Conservation (phyloP, 495 filamentous ascomycete genomes). For the Aspergillus bertholletiae region DNA sequence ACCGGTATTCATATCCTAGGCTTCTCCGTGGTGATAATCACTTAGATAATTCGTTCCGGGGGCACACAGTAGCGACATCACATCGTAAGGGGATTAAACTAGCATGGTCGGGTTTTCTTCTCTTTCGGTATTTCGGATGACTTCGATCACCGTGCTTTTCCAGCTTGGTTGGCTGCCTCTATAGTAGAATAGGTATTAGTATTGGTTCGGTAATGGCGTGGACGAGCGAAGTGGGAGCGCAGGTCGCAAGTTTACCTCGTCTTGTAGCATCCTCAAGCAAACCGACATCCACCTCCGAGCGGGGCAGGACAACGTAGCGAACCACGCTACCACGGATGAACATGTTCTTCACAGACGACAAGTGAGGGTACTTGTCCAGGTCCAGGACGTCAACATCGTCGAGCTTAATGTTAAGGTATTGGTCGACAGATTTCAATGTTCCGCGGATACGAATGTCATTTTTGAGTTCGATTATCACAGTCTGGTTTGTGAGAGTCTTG, state of each 20-base stretch:
- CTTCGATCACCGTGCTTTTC: constrained; percentile 39
- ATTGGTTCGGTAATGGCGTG: not conserved
- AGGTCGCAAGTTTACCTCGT: constrained; percentile 58
- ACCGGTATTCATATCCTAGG: constrained; percentile 2
- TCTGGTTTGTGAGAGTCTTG: constrained; percentile 97
- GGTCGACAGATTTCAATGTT: constrained; percentile 92
- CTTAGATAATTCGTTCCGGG: not conserved
- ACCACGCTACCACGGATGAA: constrained; percentile 97
- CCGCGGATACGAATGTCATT: constrained; percentile 97
- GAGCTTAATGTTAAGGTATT: constrained; percentile 98
- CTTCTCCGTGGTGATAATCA: constrained; percentile 7
- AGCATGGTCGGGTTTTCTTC: constrained; percentile 1
- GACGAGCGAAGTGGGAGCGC: not conserved
- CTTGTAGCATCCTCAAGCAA: constrained; percentile 94
- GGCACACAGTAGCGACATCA: constrained; percentile 14
- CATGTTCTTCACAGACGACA: constrained; percentile 95
- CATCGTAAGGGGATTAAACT: constrained; percentile 23
- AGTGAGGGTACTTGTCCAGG: constrained; percentile 86
- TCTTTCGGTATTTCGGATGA: not conserved
- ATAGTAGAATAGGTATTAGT: constrained; percentile 10
- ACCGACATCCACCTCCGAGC: constrained; percentile 81
- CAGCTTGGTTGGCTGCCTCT: constrained; percentile 53
- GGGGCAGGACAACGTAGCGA: constrained; percentile 88
- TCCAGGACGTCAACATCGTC: constrained; percentile 91
- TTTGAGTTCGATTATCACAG: constrained; percentile 96